Percentiles rank a stretch among this genome's conserved stretches.
Conservation (phyloP, 768 basidiomycete species). For the Lactarius vividus region DNA sequence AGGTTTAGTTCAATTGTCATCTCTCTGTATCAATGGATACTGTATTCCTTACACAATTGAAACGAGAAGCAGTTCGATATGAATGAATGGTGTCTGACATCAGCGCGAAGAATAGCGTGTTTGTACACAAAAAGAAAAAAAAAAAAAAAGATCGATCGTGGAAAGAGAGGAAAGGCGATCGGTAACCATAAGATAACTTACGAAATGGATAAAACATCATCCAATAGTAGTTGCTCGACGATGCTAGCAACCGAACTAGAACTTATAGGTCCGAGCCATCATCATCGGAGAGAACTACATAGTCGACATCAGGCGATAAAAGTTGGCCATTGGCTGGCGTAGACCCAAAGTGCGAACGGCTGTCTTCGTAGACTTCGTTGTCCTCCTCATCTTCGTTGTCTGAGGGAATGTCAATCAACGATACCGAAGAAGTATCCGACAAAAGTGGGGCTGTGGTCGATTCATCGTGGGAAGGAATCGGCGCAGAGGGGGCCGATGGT, state of each 20-base stretch:
- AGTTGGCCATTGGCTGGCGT: conserved; percentile 25
- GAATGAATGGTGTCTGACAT: neutral
- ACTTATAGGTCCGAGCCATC: conserved; percentile 49
- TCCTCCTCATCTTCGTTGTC: conserved; percentile 51
- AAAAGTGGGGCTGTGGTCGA: conserved; percentile 32
- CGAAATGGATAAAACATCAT: neutral
- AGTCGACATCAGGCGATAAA: conserved; percentile 46
- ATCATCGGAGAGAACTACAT: conserved; percentile 68
- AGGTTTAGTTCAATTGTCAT: conserved; percentile 5
- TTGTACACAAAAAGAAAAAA: conserved; percentile 6
- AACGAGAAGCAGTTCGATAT: neutral
- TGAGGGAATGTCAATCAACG: conserved; percentile 58
- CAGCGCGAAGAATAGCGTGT: conserved; percentile 1
- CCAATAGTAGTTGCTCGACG: neutral
- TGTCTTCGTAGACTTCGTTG: conserved; percentile 58
- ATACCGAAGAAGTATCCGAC: conserved; percentile 46
- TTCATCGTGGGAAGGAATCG: conserved; percentile 23
- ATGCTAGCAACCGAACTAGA: neutral
- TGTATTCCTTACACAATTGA: neutral
- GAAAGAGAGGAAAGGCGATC: neutral
- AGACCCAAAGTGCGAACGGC: conserved; percentile 41
- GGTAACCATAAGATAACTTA: neutral
- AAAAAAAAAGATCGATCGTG: neutral
- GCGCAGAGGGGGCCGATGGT: conserved; percentile 14
- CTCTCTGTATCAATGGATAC: conserved; percentile 8